These are phyloP conservation scores for Lipomyces sp. DNA, from an alignment of 805 yeast species.

Conservation along the genomic window DNA sequence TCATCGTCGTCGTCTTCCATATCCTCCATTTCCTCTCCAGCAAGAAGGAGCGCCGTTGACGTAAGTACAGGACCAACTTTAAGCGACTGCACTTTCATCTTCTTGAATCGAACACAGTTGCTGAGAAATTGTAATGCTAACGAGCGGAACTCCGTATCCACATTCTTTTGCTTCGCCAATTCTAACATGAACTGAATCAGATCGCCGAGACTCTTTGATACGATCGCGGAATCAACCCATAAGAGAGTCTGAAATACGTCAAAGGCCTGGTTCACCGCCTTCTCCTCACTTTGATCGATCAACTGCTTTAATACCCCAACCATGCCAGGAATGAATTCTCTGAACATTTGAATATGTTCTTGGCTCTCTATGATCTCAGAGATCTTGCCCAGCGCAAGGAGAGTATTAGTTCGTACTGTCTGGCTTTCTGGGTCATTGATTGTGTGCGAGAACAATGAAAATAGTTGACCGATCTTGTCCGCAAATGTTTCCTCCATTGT, in stretches of 20 bases:
- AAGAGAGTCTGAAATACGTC: slow-evolving; percentile 82
- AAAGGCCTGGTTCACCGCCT: slow-evolving; percentile 73
- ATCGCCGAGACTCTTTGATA: slow-evolving; percentile 73
- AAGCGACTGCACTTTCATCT: slow-evolving; percentile 74
- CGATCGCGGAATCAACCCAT: slow-evolving; percentile 72
- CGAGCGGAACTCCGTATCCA: slow-evolving; percentile 81
- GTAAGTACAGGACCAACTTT: slow-evolving; percentile 85
- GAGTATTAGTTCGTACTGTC: slow-evolving; percentile 80
- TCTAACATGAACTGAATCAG: slow-evolving; percentile 70
- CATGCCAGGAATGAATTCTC: slow-evolving; percentile 74
- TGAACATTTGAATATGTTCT: slow-evolving; percentile 61
- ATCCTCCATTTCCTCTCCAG: slow-evolving; percentile 74
- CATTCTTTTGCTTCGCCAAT: slow-evolving; percentile 62
- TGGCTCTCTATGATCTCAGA: slow-evolving; percentile 58
- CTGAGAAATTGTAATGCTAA: slow-evolving; percentile 84
- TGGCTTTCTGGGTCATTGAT: slow-evolving; percentile 63
- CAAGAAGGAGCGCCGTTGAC: slow-evolving; percentile 70
- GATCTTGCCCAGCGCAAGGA: slow-evolving; percentile 70
- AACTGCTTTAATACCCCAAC: slow-evolving; percentile 79
- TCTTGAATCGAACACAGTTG: slow-evolving; percentile 77
- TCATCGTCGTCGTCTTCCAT: slow-evolving; percentile 94
- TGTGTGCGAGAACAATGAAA: slow-evolving; percentile 71
- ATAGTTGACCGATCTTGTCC: slow-evolving; percentile 65
- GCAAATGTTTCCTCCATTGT: slow-evolving; percentile 61
- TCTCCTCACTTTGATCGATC: slow-evolving; percentile 71